phyloP scores from a whole-genome alignment of 2,329 filamentous ascomycete species.

The Graphilbum fragrans region DNA sequence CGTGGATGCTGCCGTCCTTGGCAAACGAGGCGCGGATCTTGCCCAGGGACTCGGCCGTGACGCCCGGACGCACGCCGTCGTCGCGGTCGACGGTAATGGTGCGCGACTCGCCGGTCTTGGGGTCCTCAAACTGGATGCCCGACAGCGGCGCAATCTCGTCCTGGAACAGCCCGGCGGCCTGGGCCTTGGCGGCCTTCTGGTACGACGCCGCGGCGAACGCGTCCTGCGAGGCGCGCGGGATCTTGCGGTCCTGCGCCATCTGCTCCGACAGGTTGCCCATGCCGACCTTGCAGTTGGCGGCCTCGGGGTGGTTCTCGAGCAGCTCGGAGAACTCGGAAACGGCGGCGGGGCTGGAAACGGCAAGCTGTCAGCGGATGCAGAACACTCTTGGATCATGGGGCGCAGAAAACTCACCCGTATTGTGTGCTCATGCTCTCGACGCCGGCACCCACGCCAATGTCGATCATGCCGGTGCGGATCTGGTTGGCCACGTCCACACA shows the following conservation, averaged over 20 bases:
- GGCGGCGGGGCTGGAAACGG: constrained; percentile 65
- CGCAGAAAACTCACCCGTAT: constrained; percentile 57
- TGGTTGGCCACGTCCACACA: constrained; percentile 91
- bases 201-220: constrained; percentile 90
- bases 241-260: constrained; percentile 78
- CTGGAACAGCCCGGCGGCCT: constrained; percentile 80
- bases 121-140: constrained; percentile 70
- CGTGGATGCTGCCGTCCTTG: constrained; percentile 82
- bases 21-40: constrained; percentile 89
- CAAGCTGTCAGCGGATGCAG: no score
- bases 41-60: constrained; percentile 75
- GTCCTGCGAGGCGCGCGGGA: constrained; percentile 67
- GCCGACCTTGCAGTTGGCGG: constrained; percentile 92
- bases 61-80: constrained; percentile 74
- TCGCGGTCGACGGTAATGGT: constrained; percentile 74
- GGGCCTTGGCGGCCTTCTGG: constrained; percentile 77
- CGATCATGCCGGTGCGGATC: constrained; percentile 85
- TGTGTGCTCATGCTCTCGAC: constrained; percentile 93
- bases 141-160: constrained; percentile 82
- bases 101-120: constrained; percentile 77
- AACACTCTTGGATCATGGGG: neutral
- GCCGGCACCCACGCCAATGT: constrained; percentile 84
- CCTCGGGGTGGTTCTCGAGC: constrained; percentile 67
- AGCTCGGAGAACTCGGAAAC: constrained; percentile 89
- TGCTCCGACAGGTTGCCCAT: constrained; percentile 91